Evolutionary conservation across 441 rosid species (phyloP), one percentile per base, ranked within the genome.

Genomic region (Euphorbia celastroides): DNA sequence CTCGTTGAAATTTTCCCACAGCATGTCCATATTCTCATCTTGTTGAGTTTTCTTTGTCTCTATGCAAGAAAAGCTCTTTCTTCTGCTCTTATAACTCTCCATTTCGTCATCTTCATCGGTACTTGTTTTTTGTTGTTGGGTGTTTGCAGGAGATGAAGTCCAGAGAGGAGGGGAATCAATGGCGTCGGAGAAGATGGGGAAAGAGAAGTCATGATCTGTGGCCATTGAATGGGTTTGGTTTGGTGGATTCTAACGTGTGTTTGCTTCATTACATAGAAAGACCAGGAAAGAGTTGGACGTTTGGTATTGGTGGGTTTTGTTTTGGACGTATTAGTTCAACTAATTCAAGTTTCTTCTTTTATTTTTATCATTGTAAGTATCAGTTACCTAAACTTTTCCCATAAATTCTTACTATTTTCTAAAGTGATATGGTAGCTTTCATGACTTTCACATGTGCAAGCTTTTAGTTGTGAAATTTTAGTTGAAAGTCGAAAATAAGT

Each of bases 1-100:
- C 63, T 85, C 89, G 38, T 90, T 90, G 67, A 92, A 87, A 74
- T 88, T 87, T 68, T 92, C 98, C 98, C 98, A 92, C 58, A 92
- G 60, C 80, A 83, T 64, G 75, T 92, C 98, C 97, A 90, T 88
- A 72, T 78, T 85, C 57, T 89, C 89, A 60, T 80, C 82, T 65
- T 72, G 75, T 0, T 76, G 82, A 19, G 25, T 23, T 2, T 61
- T 62, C 7, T 57, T 5, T 5, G 30, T 46, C 31, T 75, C 81
- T n/a, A 44, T 14, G 54, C 65, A 63, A 5, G 87, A 79, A 46
- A 77, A 75, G 64, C 86, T 84, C 79, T 61, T 80, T 17, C 80
- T 63, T 34, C 63, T 41, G 2, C 27, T 8, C 42, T 27, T 31
- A 2, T 51, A 58, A 20, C 59, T 41, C 6, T 71, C 36, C 5